Evolutionary conservation across 2,329 filamentous ascomycete species (phyloP).

Genomic region (Colletotrichum sp.): DNA sequence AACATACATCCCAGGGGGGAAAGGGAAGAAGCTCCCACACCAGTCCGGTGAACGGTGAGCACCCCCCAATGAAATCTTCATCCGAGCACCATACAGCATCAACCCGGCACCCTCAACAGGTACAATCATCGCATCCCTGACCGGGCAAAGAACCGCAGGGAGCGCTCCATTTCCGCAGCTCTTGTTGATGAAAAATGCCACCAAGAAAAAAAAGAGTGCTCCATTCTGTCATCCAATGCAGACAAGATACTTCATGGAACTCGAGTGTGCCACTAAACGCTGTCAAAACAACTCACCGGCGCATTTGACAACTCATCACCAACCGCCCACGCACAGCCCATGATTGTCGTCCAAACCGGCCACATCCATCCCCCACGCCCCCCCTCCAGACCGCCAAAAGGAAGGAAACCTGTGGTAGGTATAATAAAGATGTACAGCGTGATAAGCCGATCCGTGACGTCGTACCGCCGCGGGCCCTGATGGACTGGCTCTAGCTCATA

Average conservation of each 20-base stretch:
- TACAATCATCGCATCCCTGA: not conserved
- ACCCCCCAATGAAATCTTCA: not conserved
- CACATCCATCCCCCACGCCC: not conserved
- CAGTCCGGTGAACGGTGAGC: not conserved
- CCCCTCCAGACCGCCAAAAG: not conserved
- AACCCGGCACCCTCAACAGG: not conserved
- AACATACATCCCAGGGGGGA: not conserved
- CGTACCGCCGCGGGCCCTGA: not conserved
- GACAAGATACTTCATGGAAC: not conserved
- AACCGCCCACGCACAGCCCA: not conserved
- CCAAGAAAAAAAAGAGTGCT: not conserved
- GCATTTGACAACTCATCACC: not conserved
- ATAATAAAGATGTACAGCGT: not conserved
- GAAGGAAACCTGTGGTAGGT: not conserved
- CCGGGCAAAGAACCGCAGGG: not conserved
- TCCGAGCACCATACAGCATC: not conserved
- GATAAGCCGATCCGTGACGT: slow-evolving; percentile 8
- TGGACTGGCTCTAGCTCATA: not conserved
- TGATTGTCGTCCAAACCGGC: not conserved
- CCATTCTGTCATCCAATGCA: not conserved
- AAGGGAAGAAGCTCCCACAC: not conserved
- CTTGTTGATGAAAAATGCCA: not conserved
- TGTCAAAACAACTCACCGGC: not conserved
- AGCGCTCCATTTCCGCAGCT: not conserved
- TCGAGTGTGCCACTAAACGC: not conserved